Percentiles rank a stretch among this genome's conserved stretches.
phyloP scores from a whole-genome alignment of 2,329 filamentous ascomycete genomes.

The Pseudocercospora fijiensis region DNA sequence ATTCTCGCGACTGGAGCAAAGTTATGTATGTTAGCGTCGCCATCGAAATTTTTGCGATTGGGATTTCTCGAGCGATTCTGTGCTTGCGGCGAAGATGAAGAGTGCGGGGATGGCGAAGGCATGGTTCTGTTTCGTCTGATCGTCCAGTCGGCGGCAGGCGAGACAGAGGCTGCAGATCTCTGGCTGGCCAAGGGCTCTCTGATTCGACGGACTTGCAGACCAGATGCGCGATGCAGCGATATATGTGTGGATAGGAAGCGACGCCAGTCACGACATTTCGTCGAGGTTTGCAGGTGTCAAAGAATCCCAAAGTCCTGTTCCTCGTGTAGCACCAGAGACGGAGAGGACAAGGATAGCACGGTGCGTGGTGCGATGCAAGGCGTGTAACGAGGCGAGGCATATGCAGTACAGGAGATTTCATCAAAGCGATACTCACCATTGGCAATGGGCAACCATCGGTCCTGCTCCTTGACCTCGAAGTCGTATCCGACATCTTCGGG shows the following conservation, averaged over 20 bases:
- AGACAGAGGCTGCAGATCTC: constrained; percentile 37
- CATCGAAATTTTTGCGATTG: constrained; percentile 44
- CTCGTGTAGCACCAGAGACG: constrained; percentile 21
- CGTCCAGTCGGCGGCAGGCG: constrained; percentile 35
- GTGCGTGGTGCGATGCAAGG: constrained; percentile 31
- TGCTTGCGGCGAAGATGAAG: constrained; percentile 33
- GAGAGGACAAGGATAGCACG: constrained; percentile 30
- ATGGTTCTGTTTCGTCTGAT: constrained; percentile 38
- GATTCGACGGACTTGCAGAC: constrained; percentile 50
- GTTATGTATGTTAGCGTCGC: constrained; percentile 92
- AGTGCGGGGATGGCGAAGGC: constrained; percentile 45
- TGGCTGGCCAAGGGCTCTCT: constrained; percentile 39
- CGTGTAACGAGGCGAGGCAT: constrained; percentile 17
- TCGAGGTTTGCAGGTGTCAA: constrained; percentile 35
- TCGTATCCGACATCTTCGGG: constrained; percentile 66
- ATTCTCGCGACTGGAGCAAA: constrained; percentile 96
- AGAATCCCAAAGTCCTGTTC: constrained; percentile 13
- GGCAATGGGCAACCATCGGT: constrained; percentile 98
- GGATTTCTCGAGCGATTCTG: constrained; percentile 31
- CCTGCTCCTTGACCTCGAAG: constrained; percentile 99
- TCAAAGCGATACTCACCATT: constrained; percentile 76
- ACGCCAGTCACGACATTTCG: constrained; percentile 33
- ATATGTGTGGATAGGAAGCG: constrained; percentile 37
- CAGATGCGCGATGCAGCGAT: constrained; percentile 49
- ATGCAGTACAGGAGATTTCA: constrained; percentile 23